Conservation (phyloP, 352 stramenopile species). For the Hyaloperonospora brassicae region DNA sequence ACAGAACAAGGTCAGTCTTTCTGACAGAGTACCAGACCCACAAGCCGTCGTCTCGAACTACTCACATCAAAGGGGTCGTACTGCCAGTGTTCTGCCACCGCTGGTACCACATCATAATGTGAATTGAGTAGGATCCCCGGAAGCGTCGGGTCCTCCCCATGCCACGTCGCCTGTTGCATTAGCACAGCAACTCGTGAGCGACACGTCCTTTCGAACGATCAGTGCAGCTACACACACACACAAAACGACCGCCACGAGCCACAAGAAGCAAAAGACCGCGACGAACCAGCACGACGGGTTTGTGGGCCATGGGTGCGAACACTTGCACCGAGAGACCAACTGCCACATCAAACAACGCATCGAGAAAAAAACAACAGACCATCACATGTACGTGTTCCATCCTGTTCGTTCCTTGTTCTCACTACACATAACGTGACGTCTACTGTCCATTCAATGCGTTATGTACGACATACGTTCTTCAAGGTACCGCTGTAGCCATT, state of each 20-base stretch:
- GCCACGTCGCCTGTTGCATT: constrained; percentile 67
- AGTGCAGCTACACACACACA: background rate
- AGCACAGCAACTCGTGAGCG: too few species aligned
- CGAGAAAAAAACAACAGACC: background rate
- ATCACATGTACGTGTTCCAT: background rate
- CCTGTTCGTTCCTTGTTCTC: background rate
- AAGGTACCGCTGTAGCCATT: constrained; percentile 57
- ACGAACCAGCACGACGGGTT: constrained; percentile 86
- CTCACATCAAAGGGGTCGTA: constrained; percentile 85
- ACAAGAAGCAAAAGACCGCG: constrained; percentile 7
- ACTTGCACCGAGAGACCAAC: constrained; percentile 41
- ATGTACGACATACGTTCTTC: constrained; percentile 28
- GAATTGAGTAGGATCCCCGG: constrained; percentile 90
- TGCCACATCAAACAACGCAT: constrained; percentile 7
- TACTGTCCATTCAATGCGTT: too few species aligned
- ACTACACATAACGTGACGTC: background rate
- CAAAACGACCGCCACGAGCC: background rate
- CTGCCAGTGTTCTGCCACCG: constrained; percentile 81
- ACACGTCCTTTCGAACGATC: too few species aligned
- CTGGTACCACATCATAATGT: constrained; percentile 95
- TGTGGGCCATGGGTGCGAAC: constrained; percentile 56
- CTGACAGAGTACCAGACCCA: too few species aligned
- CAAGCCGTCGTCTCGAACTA: background rate
- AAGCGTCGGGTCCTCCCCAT: constrained; percentile 76
- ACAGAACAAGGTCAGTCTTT: background rate